A percentile compares a stretch with the other conserved stretches of the same genome.
Evolutionary conservation across 2,329 filamentous ascomycete genomes (phyloP).

Genomic region (Cadophora gregata): DNA sequence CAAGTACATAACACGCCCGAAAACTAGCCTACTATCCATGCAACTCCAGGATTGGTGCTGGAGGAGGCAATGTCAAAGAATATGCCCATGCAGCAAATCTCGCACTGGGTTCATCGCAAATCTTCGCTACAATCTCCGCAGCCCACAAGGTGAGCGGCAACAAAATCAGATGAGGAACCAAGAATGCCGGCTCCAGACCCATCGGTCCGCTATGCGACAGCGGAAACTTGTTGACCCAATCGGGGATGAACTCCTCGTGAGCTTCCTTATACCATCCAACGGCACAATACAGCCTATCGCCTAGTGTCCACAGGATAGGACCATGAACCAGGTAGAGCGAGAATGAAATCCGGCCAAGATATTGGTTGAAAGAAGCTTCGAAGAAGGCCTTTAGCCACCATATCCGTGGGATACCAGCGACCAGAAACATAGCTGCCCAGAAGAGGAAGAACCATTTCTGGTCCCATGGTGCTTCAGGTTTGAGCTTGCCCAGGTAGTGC

Average conservation of each 20-base stretch:
- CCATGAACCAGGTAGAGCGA: conserved; percentile 70
- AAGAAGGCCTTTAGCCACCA: conserved; percentile 63
- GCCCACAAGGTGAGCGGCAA: conserved; percentile 64
- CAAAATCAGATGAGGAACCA: conserved; percentile 64
- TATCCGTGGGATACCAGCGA: conserved; percentile 63
- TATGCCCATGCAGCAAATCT: conserved; percentile 49
- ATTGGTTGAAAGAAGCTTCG: conserved; percentile 63
- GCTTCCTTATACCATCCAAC: conserved; percentile 59
- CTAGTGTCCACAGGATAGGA: conserved; percentile 62
- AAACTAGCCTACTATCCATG: neutral
- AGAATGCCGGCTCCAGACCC: conserved; percentile 65
- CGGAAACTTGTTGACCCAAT: conserved; percentile 62
- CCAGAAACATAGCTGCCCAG: conserved; percentile 61
- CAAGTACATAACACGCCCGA: no score
- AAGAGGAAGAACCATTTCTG: conserved; percentile 73
- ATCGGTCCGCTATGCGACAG: conserved; percentile 61
- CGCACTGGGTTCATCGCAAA: conserved; percentile 66
- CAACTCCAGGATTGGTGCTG: conserved; percentile 5
- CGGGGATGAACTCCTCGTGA: conserved; percentile 56
- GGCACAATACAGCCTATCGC: conserved; percentile 67
- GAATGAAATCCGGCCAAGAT: conserved; percentile 67
- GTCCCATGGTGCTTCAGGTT: conserved; percentile 69
- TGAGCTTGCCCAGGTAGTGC: conserved; percentile 54
- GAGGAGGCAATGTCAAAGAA: neutral
- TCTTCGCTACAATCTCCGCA: conserved; percentile 60